A percentile compares a stretch with the other conserved stretches of the same genome.
Conservation (phyloP, 805 yeast species). For the Allodekkera sacchari region DNA sequence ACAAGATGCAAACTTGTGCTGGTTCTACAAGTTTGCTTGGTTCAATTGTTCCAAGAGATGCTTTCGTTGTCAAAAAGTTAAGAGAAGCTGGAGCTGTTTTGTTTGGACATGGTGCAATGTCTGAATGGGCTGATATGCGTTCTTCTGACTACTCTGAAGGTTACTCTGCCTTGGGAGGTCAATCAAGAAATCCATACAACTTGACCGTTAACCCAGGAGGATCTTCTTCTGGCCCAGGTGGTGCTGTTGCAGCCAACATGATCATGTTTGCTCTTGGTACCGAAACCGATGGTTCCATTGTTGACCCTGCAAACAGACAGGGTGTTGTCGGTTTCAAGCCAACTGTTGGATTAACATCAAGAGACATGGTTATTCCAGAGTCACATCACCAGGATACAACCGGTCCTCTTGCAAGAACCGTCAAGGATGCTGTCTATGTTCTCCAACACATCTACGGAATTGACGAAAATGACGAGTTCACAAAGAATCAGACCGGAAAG, state of each 20-base stretch:
- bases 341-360: conserved; percentile 22
- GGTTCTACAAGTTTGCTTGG: conserved; percentile 21
- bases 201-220: conserved; percentile 22
- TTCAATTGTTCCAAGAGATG: conserved; percentile 23
- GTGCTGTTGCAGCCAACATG: conserved; percentile 21
- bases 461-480: conserved; percentile 18
- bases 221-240: conserved; percentile 23
- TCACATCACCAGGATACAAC: conserved; percentile 22
- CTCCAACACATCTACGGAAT: conserved; percentile 22
- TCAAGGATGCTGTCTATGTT: conserved; percentile 21
- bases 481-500: conserved; percentile 20
- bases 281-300: conserved; percentile 23
- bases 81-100: conserved; percentile 23
- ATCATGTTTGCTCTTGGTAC: conserved; percentile 22
- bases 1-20: conserved; percentile 18
- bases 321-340: conserved; percentile 23
- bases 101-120: conserved; percentile 21
- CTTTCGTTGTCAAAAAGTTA: conserved; percentile 17
- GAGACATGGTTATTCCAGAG: conserved; percentile 23
- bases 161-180: conserved; percentile 22
- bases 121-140: conserved; percentile 26
- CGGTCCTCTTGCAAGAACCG: conserved; percentile 22
- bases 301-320: conserved; percentile 21
- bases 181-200: conserved; percentile 21
- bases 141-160: conserved; percentile 20